A percentile compares a stretch with the other conserved stretches of the same genome.
phyloP scores from a whole-genome alignment of 2,329 filamentous ascomycete genomes.

The Triangularia verruculosa region DNA sequence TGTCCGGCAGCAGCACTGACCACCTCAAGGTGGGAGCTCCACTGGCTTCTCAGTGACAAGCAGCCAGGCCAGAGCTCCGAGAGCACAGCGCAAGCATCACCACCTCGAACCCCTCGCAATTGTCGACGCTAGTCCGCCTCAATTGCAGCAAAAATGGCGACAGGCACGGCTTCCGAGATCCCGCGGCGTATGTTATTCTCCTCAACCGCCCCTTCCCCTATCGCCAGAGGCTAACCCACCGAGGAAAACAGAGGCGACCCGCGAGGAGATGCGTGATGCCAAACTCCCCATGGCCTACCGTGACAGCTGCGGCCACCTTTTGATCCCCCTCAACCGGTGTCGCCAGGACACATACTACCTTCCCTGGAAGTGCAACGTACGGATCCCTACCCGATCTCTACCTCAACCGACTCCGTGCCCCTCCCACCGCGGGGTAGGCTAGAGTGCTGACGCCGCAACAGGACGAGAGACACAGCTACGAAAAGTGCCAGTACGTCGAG shows the following conservation, averaged over 20 bases:
- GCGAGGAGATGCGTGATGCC: conserved; percentile 91
- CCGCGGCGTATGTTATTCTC: conserved; percentile 23
- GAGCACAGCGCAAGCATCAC: conserved; percentile 7
- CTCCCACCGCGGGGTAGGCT: background rate
- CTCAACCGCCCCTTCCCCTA: background rate
- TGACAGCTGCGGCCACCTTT: conserved; percentile 90
- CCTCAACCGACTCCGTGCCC: background rate
- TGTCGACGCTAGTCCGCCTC: conserved; percentile 25
- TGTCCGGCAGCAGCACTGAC: background rate
- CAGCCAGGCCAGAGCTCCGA: conserved; percentile 14
- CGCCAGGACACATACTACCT: conserved; percentile 88
- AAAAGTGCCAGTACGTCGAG: conserved; percentile 98
- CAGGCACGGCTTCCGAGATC: conserved; percentile 21
- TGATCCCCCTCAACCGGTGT: conserved; percentile 95
- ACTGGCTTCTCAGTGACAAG: conserved; percentile 10
- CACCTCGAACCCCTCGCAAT: conserved; percentile 24
- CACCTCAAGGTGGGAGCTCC: conserved; percentile 17
- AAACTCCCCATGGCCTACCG: conserved; percentile 86
- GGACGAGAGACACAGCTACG: conserved; percentile 96
- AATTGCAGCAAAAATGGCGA: conserved; percentile 30
- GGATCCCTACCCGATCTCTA: conserved; percentile 17
- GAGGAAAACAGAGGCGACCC: conserved; percentile 61
- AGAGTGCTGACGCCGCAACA: conserved; percentile 38
- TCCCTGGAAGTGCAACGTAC: conserved; percentile 96
- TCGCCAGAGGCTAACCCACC: conserved; percentile 16